A percentile compares a stretch with the other conserved stretches of the same genome.
Conservation (phyloP, 352 stramenopile genomes). For the Globisporangium parvum region DNA sequence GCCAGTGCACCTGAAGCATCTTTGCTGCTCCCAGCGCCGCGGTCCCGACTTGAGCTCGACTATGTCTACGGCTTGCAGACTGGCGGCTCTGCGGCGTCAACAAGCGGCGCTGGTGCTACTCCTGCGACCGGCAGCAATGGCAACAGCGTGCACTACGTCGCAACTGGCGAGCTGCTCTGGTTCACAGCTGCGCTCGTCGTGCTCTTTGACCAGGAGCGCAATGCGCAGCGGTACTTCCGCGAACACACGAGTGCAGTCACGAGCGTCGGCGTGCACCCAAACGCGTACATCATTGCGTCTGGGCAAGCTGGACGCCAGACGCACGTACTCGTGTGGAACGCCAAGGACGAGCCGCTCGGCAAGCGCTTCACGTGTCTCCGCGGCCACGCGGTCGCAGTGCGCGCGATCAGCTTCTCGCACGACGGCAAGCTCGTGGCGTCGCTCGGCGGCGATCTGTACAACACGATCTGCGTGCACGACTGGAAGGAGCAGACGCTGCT, state of each 20-base stretch:
- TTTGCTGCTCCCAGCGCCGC: conserved; percentile 16
- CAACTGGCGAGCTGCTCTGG: conserved; percentile 58
- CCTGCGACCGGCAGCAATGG: conserved; percentile 18
- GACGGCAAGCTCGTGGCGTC: conserved; percentile 65
- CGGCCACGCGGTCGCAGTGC: conserved; percentile 48
- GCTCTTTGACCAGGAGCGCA: conserved; percentile 44
- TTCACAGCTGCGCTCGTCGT: conserved; percentile 51
- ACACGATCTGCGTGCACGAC: conserved; percentile 72
- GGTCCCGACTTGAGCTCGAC: conserved; percentile 42
- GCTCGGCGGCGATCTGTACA: conserved; percentile 68
- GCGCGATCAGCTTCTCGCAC: conserved; percentile 64
- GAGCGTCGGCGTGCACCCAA: conserved; percentile 47
- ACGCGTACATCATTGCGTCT: conserved; percentile 51
- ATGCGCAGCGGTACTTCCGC: conserved; percentile 50
- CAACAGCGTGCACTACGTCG: conserved; percentile 48
- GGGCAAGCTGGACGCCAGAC: conserved; percentile 52
- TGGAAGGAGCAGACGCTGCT: conserved; percentile 58
- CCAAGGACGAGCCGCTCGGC: conserved; percentile 46
- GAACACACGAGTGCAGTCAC: conserved; percentile 62
- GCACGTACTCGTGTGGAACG: conserved; percentile 62
- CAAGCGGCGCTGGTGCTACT: conserved; percentile 10
- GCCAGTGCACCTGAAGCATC: not conserved
- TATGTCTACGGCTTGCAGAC: conserved; percentile 60
- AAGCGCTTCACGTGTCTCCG: conserved; percentile 47
- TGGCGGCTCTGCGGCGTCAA: conserved; percentile 11